Evolutionary conservation across 2,329 filamentous ascomycete species (phyloP), one percentile per base, ranked within the genome.

Genomic region (Diaporthe amygdali): DNA sequence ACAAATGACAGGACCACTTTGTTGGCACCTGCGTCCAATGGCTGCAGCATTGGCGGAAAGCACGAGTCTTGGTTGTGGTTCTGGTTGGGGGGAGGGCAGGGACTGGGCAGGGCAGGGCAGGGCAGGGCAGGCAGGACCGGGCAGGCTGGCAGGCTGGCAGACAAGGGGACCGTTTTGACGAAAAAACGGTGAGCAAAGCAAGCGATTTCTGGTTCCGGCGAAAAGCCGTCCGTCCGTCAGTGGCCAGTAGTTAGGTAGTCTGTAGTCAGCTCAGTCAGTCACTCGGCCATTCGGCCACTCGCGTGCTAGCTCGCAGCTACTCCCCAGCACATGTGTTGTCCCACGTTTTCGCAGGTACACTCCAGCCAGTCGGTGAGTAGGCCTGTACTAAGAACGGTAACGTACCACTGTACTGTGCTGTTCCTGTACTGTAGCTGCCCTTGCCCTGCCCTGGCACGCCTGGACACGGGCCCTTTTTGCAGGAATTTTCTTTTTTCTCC

Each of bases 1-100:
- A 71, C 30, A 69, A 59, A 68, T 71, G 70, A 71, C 70, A 39
- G 47, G 12, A 64, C 56, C 56, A 46, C 25, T 44, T 14, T 30
- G 37, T 61, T 30, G 55, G 34, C 47, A 14, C 22, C n/a, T 41
- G 34, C 39, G 54, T 22, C 54, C 54, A 56, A 59, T 59, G 54
- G 54, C 22, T n/a, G 54, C 54, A 17, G 37, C 27, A 2, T 3
- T 2, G 37, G 55, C 54, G 54, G 34, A 41, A 59, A 27, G 34
- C 37, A 27, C 63, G 32, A 66, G 30, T 39, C 32, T 30, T 54
- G 34, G 27, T n/a, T 55, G 17, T 27, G 32, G 47, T 54, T 61
- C 55, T 17, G 5, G n/a, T 61, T 61, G 47, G 47, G 47, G 47
- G 7, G 7, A 30, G 37, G 37, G 37, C 14, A 44, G 37, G 55